A percentile compares a stretch with the other conserved stretches of the same genome.
Evolutionary conservation across 306 rosid genomes (phyloP).

Genomic region (Gleditsia sinensis): DNA sequence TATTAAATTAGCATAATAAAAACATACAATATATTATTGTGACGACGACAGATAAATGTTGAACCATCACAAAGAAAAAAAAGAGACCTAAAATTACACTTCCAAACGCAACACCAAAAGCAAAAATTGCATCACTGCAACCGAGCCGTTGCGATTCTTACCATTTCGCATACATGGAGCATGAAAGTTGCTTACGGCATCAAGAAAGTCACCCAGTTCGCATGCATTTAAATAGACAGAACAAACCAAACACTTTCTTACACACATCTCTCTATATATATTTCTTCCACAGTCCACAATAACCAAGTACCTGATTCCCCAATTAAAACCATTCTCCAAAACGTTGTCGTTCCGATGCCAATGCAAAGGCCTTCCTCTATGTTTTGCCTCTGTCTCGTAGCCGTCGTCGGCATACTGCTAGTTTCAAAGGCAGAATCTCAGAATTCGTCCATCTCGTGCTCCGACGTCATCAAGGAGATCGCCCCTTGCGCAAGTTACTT

Average conservation of each 20-base stretch:
- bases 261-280: not conserved
- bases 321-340: too few relatives aligned
- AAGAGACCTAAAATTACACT: not conserved
- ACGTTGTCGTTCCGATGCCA: too few relatives aligned
- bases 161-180: not conserved
- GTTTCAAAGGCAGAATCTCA: slow-evolving; percentile 3
- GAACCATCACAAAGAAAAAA: not conserved
- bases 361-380: too few relatives aligned
- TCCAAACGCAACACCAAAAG: not conserved
- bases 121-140: not conserved
- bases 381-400: too few relatives aligned
- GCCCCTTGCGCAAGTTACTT: slow-evolving; percentile 25
- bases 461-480: not conserved
- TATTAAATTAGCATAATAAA: too few relatives aligned
- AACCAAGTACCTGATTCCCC: not conserved
- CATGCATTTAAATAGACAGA: slow-evolving; percentile 21
- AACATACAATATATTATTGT: too few relatives aligned
- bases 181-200: not conserved
- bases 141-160: not conserved
- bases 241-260: slow-evolving; percentile 9
- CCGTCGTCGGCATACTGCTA: too few relatives aligned
- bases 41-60: too few relatives aligned
- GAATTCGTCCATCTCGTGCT: not conserved
- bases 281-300: not conserved
- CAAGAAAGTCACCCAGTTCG: slow-evolving; percentile 26